Evolutionary conservation across 169 alveolate genomes (phyloP), one percentile per base, ranked within the genome.

Genomic region (Plasmodium reichenowi): DNA sequence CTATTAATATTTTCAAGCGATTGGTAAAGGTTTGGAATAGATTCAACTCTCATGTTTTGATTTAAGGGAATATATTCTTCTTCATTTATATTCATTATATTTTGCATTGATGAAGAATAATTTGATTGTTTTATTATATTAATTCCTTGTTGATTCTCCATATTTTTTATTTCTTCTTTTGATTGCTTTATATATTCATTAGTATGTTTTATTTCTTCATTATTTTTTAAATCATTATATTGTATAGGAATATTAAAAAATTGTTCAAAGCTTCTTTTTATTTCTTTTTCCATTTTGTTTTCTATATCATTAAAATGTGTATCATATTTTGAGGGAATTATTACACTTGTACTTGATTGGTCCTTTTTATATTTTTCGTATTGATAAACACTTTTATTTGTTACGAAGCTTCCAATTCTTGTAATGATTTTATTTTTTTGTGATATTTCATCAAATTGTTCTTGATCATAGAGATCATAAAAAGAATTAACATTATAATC

Each of bases 251-350:
- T 54, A 15, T 22, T 67, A 32, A 66, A 38, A 9, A 80, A 54
- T 43, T 68, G 73, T 45, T 80, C 90, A 13, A 68, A 63, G 50
- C 73, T 80, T 80, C 58, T 80, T 68, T 22, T 80, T 67, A 80
- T 67, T 80, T 80, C 90, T 12, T 17, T 62, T 29, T 80, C 85
- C 80, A 80, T 54, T 48, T 52, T 67, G 17, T 52, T 29, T 56
- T 62, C 48, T 29, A 80, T 67, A 24, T 78, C 78, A 38, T 38
- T 38, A 38, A 38, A 38, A 38, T 38, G 6, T 5, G 10, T 38
- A 38, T 38, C 5, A 38, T 38, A 38, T 38, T 38, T 38, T 38
- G 47, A 38, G 0, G 47, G 47, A 38, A 38, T 38, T 38, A 38
- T 0, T 5, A 38, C 47, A 38, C 5, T 38, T 38, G 47, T 38